Conservation (phyloP, 2,329 filamentous ascomycete genomes). For the Lachnellula hyalina region DNA sequence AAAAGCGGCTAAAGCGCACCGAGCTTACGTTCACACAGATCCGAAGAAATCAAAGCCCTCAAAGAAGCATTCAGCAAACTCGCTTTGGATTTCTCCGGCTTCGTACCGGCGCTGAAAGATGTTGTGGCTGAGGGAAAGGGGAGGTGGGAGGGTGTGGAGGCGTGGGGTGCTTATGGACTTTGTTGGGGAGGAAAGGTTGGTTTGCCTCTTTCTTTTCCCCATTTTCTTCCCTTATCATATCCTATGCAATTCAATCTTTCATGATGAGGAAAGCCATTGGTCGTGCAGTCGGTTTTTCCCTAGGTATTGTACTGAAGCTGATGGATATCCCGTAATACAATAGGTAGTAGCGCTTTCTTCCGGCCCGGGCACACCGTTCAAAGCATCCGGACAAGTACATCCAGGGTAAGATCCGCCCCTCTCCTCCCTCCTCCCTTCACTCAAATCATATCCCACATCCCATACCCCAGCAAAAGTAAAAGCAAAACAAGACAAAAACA, state of each 20-base stretch:
- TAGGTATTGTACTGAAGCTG: neutral
- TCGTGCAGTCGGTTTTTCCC: neutral
- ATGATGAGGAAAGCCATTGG: no score
- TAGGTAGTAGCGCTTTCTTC: slow-evolving; percentile 20
- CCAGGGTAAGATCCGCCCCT: slow-evolving; percentile 13
- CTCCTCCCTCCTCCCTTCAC: no score
- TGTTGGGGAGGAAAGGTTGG: slow-evolving; percentile 29
- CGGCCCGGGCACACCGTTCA: slow-evolving; percentile 15
- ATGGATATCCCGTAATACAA: neutral
- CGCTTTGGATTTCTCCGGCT: slow-evolving; percentile 5
- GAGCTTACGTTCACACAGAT: neutral
- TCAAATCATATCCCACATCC: no score
- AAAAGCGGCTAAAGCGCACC: slow-evolving; percentile 19
- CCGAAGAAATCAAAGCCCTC: neutral
- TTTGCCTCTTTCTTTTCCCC: neutral
- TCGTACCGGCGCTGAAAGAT: slow-evolving; percentile 14
- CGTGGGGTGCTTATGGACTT: slow-evolving; percentile 28
- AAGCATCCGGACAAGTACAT: slow-evolving; percentile 25
- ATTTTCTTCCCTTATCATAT: no score
- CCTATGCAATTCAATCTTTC: neutral
- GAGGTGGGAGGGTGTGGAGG: slow-evolving; percentile 48
- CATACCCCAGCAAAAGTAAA: no score
- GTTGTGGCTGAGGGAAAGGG: slow-evolving; percentile 33
- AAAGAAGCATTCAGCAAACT: slow-evolving; percentile 3
- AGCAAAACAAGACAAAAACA: no score